phyloP scores from a whole-genome alignment of 805 yeast genomes.

The Kurtzmaniella fragi region DNA sequence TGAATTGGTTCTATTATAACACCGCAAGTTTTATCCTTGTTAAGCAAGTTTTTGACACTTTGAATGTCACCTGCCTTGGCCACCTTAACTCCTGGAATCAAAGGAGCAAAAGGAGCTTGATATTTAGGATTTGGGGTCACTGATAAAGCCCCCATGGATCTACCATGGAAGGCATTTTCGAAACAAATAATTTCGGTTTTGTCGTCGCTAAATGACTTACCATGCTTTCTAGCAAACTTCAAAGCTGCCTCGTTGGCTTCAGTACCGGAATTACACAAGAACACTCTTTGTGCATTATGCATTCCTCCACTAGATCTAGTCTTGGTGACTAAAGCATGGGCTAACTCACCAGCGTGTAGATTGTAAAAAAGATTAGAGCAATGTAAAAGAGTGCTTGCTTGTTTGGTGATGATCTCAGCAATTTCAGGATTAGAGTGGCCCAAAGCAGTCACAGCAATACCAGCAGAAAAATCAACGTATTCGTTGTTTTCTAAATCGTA shows the following conservation, averaged over 20 bases:
- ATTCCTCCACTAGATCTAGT: conserved; percentile 77
- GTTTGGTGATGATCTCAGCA: conserved; percentile 65
- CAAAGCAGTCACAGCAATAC: conserved; percentile 93
- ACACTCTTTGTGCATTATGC: conserved; percentile 71
- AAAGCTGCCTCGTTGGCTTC: conserved; percentile 58
- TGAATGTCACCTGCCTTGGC: conserved; percentile 60
- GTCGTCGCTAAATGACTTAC: conserved; percentile 46
- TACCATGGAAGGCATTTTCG: conserved; percentile 87
- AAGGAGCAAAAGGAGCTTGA: conserved; percentile 84
- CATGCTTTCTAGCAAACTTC: conserved; percentile 72
- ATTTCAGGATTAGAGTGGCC: conserved; percentile 83
- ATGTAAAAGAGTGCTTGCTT: conserved; percentile 70
- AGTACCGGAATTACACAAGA: conserved; percentile 55
- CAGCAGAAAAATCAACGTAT: conserved; percentile 89
- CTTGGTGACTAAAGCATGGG: conserved; percentile 61
- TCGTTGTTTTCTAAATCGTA: conserved; percentile 76
- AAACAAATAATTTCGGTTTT: conserved; percentile 84
- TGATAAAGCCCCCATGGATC: conserved; percentile 88
- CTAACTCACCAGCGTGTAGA: conserved; percentile 75
- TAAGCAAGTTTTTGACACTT: conserved; percentile 51
- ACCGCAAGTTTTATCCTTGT: conserved; percentile 68
- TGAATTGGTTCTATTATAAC: conserved; percentile 96
- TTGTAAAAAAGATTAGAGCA: conserved; percentile 84
- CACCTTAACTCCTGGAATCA: conserved; percentile 81
- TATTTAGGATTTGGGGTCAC: conserved; percentile 93